Conservation (phyloP, 2,329 filamentous ascomycete species). For the Ceratocystiopsis minuta region DNA sequence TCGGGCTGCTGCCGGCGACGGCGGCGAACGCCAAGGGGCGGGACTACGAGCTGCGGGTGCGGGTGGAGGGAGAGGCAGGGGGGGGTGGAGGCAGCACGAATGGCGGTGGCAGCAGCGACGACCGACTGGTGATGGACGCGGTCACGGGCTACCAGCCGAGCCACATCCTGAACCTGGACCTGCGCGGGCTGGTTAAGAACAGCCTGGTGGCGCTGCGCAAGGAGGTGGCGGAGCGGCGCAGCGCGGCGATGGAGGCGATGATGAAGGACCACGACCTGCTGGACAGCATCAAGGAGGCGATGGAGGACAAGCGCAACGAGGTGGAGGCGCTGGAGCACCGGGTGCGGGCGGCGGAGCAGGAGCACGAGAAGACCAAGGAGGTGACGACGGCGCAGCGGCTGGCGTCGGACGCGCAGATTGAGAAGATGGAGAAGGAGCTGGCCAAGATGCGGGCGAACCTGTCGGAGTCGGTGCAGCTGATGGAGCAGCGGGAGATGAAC, state of each 20-base stretch:
- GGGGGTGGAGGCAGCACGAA: constrained; percentile 17
- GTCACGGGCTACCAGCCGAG: constrained; percentile 78
- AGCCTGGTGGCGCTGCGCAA: constrained; percentile 65
- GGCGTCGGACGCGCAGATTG: constrained; percentile 80
- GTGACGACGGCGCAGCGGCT: constrained; percentile 71
- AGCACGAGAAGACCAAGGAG: constrained; percentile 88
- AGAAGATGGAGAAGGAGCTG: constrained; percentile 98
- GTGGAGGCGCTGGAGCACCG: constrained; percentile 83
- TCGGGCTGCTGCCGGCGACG: constrained; percentile 69
- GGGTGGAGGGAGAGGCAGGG: constrained; percentile 46
- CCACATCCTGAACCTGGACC: constrained; percentile 74
- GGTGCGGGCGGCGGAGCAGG: constrained; percentile 73
- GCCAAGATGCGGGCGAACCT: constrained; percentile 75
- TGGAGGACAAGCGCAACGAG: constrained; percentile 86
- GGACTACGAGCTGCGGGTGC: constrained; percentile 70
- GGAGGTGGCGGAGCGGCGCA: constrained; percentile 79
- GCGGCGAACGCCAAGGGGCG: constrained; percentile 71
- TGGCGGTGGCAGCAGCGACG: constrained; percentile 30
- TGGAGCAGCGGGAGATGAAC: constrained; percentile 92
- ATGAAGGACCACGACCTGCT: constrained; percentile 89
- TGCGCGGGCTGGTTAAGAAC: constrained; percentile 65
- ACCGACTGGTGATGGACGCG: constrained; percentile 65
- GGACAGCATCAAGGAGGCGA: constrained; percentile 87
- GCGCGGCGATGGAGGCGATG: constrained; percentile 67
- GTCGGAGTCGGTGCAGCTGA: constrained; percentile 70